These are phyloP conservation scores for Neonectria sp. DNA, from an alignment of 2,329 filamentous ascomycete species.

Conservation along the genomic window DNA sequence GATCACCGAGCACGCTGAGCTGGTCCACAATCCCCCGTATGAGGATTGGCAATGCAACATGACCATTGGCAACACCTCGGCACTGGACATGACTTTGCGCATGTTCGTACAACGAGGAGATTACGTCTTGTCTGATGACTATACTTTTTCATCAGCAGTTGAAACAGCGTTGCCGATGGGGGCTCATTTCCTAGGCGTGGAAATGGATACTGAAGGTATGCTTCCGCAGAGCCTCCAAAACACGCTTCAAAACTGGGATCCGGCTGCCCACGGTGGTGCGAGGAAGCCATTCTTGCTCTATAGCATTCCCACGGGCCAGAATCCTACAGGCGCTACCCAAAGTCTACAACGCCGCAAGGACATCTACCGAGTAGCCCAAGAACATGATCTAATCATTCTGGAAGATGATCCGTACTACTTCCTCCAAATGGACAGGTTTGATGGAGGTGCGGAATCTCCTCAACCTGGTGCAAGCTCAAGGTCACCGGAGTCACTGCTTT, in stretches of 20 bases:
- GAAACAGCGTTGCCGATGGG: slow-evolving; percentile 77
- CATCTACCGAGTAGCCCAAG: slow-evolving; percentile 80
- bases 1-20: slow-evolving; percentile 82
- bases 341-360: slow-evolving; percentile 69
- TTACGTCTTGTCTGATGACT: slow-evolving; percentile 79
- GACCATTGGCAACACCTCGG: slow-evolving; percentile 77
- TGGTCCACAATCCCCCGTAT: slow-evolving; percentile 81
- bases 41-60: slow-evolving; percentile 79
- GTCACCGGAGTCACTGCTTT: background rate
- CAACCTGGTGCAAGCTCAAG: background rate
- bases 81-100: slow-evolving; percentile 76
- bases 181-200: slow-evolving; percentile 65
- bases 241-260: slow-evolving; percentile 76
- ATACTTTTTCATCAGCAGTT: slow-evolving; percentile 60
- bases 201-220: slow-evolving; percentile 75
- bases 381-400: slow-evolving; percentile 84
- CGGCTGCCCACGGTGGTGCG: slow-evolving; percentile 61
- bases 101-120: slow-evolving; percentile 73
- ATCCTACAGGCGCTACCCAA: slow-evolving; percentile 82
- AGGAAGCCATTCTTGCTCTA: slow-evolving; percentile 78
- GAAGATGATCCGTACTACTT: slow-evolving; percentile 95
- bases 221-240: slow-evolving; percentile 65
- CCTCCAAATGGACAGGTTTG: slow-evolving; percentile 79
- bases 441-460: background rate
- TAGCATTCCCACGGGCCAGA: slow-evolving; percentile 82